Percentiles rank a stretch among this genome's conserved stretches.
phyloP scores from a whole-genome alignment of 2,329 filamentous ascomycete genomes.

The Eurotiales sp. region DNA sequence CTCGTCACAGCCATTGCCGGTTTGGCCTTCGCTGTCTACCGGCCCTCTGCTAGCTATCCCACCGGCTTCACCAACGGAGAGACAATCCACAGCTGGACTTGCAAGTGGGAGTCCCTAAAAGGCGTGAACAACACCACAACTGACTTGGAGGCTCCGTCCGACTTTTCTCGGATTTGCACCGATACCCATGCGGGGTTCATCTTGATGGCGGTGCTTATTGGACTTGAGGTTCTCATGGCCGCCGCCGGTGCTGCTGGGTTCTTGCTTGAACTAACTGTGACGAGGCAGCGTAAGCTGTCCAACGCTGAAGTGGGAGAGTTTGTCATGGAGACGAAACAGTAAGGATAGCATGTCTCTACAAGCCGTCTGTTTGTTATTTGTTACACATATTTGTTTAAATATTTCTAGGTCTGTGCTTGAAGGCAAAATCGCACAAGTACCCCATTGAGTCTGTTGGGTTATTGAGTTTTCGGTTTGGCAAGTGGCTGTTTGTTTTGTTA shows the following conservation, averaged over 20 bases:
- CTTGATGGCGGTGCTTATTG: slow-evolving; percentile 32
- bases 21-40: slow-evolving; percentile 32
- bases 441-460: too few species aligned
- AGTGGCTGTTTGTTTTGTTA: background rate
- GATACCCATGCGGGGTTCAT: slow-evolving; percentile 34
- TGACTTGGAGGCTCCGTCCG: slow-evolving; percentile 25
- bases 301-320: slow-evolving; percentile 7
- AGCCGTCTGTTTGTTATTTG: background rate
- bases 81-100: slow-evolving; percentile 41
- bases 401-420: background rate
- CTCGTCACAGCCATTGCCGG: slow-evolving; percentile 33
- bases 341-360: too few species aligned
- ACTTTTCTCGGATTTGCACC: slow-evolving; percentile 37
- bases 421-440: too few species aligned
- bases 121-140: slow-evolving; percentile 14
- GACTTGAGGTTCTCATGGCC: slow-evolving; percentile 33
- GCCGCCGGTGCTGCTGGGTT: slow-evolving; percentile 26
- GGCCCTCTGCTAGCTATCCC: slow-evolving; percentile 26
- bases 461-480: too few species aligned
- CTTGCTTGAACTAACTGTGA: slow-evolving; percentile 29
- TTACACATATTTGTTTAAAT: background rate
- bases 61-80: slow-evolving; percentile 30
- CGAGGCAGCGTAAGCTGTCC: slow-evolving; percentile 21
- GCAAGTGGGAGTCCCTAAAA: slow-evolving; percentile 32
- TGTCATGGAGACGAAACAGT: slow-evolving; percentile 14